Evolutionary conservation across 495 filamentous ascomycete species (phyloP).

Genomic region (Penicillium flavigenum): DNA sequence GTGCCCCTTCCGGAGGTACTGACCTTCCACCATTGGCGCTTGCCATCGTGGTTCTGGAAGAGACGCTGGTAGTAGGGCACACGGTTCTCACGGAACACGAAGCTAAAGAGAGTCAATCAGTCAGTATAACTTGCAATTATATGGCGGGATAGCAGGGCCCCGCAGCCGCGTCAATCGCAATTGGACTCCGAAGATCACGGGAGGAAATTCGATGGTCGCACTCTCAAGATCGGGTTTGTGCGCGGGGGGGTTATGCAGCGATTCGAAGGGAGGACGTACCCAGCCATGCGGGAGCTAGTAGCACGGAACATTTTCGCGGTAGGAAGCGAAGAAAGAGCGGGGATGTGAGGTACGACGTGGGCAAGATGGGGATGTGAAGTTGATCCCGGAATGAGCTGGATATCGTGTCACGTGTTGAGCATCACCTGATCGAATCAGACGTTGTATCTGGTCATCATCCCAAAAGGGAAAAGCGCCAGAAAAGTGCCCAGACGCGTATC

Average conservation of each 20-base stretch:
- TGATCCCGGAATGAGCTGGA: conserved; percentile 31
- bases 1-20: conserved; percentile 35
- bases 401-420: conserved; percentile 10
- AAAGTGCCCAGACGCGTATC: conserved; percentile 12
- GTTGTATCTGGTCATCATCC: conserved; percentile 12
- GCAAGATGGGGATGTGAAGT: conserved; percentile 37
- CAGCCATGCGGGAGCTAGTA: conserved; percentile 45
- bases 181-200: conserved; percentile 19
- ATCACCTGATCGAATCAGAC: conserved; percentile 25
- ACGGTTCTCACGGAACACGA: conserved; percentile 80
- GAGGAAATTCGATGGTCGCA: conserved; percentile 24
- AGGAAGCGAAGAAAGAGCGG: conserved; percentile 33
- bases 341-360: conserved; percentile 26
- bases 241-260: conserved; percentile 9
- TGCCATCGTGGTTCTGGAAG: conserved; percentile 78
- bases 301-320: conserved; percentile 51
- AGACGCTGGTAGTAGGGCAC: conserved; percentile 80
- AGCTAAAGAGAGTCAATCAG: conserved; percentile 38
- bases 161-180: conserved; percentile 19
- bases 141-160: not conserved
- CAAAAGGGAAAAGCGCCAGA: conserved; percentile 29
- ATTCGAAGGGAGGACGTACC: conserved; percentile 35
- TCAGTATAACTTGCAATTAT: conserved; percentile 15
- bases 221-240: conserved; percentile 13
- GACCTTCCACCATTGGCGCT: conserved; percentile 86